phyloP scores from a whole-genome alignment of 169 alveolate genomes.

The Eimeria acervulina region DNA sequence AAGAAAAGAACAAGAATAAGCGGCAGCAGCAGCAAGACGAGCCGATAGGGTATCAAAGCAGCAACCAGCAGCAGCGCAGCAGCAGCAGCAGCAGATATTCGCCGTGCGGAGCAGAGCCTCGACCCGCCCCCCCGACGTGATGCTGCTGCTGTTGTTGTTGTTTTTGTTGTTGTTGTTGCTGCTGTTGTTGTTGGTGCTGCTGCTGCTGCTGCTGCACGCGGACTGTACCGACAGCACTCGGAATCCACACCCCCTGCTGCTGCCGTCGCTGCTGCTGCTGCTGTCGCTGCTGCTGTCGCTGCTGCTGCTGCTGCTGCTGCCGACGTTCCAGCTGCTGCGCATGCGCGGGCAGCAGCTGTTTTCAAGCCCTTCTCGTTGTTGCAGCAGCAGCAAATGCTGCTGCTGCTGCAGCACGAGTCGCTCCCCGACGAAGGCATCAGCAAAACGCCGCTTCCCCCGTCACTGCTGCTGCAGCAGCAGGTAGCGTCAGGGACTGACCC shows the following conservation, averaged over 20 bases:
- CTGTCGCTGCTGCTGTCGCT: constrained; percentile 21
- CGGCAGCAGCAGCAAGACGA: constrained; percentile 47
- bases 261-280: background rate
- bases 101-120: background rate
- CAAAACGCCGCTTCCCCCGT: background rate
- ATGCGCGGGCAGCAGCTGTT: background rate
- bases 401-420: constrained; percentile 23
- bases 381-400: constrained; percentile 11
- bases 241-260: background rate
- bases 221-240: background rate
- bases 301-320: constrained; percentile 15
- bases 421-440: background rate
- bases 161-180: too few relatives aligned
- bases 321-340: background rate
- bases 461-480: background rate
- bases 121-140: background rate
- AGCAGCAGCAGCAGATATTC: too few relatives aligned
- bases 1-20: background rate
- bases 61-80: constrained; percentile 18
- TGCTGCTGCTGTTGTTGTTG: background rate
- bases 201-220: too few relatives aligned
- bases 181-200: too few relatives aligned
- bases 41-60: background rate
- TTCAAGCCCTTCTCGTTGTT: background rate
- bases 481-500: too few relatives aligned